phyloP scores from a whole-genome alignment of 345 rosid genomes.

The Camelina laxa region DNA sequence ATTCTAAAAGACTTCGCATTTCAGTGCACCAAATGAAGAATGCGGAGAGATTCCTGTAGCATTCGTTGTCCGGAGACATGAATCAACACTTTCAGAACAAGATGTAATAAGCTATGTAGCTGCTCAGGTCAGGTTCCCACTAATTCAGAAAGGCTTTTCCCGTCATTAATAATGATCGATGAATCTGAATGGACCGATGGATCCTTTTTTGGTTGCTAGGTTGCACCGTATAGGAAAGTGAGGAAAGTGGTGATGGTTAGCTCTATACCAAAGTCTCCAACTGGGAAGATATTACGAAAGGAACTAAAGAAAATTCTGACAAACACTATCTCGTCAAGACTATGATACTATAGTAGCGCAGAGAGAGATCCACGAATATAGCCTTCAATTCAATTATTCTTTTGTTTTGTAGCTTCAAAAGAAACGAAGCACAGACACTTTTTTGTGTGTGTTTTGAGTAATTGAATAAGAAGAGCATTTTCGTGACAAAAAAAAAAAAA shows the following conservation, averaged over 20 bases:
- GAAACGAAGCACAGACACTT: not conserved
- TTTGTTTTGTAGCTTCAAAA: constrained; percentile 16
- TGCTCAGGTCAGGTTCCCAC: constrained; percentile 53
- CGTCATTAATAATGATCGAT: not conserved
- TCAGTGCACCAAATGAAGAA: constrained; percentile 57
- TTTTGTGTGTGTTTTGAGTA: not conserved
- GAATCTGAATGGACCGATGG: too few species aligned
- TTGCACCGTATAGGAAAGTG: constrained; percentile 86
- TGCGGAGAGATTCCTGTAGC: constrained; percentile 87
- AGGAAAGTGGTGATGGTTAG: constrained; percentile 67
- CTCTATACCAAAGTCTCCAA: constrained; percentile 74
- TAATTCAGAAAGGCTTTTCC: not conserved
- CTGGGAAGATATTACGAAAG: constrained; percentile 81
- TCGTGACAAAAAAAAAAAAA: too few species aligned
- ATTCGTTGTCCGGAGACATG: constrained; percentile 65
- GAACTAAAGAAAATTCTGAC: constrained; percentile 54
- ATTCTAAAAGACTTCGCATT: constrained; percentile 7
- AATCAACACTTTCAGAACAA: constrained; percentile 52
- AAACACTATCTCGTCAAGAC: constrained; percentile 47
- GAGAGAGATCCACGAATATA: constrained; percentile 20
- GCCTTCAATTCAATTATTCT: constrained; percentile 4
- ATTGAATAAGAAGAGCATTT: constrained; percentile 3
- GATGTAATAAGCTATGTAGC: constrained; percentile 64
- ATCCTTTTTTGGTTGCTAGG: constrained; percentile 45
- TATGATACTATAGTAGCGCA: constrained; percentile 42